Evolutionary conservation across 2,329 filamentous ascomycete genomes (phyloP), one percentile per base, ranked within the genome.

Genomic region (Lachnellula cervina): DNA sequence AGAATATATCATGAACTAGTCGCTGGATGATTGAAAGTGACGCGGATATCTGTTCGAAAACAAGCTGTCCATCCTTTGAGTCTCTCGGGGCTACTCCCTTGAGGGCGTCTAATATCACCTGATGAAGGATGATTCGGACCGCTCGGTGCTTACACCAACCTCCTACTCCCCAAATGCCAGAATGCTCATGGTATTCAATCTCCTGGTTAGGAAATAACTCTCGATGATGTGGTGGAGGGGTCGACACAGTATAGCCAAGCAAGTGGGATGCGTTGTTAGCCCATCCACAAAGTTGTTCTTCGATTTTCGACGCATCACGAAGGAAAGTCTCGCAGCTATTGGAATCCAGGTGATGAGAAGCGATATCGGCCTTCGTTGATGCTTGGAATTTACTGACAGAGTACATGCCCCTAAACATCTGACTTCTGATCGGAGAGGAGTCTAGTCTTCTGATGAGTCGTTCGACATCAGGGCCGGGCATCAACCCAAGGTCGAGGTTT

Each of bases 141-240:
- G 51, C 51, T 4, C 54, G 47, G 40, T 55, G 49, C 28, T 50
- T 59, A 28, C 56, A 56, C 57, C 54, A 59, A 21, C 49, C 5
- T 32, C 47, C 34, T 6, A 38, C 28, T 5, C 28, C 45, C 51
- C 47, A 56, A 32, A 59, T 48, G 6, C 44, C 53, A 7, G 46
- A 35, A 28, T 55, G 51, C 8, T 17, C 46, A 44, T 53, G 23
- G 14, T 52, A 44, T 4, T 17, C n/a, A 11, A 44, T 44, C 3
- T 44, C 9, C 4, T 44, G 17, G 4, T 21, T 11, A 44, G 42
- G 9, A 21, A 19, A 44, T 1, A 44, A 13, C n/a, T 44, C 42
- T 16, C 16, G 23, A n/a, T 11, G 35, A 2, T 2, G 46, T 45
- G 11, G 16, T 5, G n/a, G 49, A 44, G 47, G 23, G 13, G n/a